These are phyloP conservation scores for Comarum palustre DNA, from an alignment of 306 rosid species.

Conservation along the genomic window DNA sequence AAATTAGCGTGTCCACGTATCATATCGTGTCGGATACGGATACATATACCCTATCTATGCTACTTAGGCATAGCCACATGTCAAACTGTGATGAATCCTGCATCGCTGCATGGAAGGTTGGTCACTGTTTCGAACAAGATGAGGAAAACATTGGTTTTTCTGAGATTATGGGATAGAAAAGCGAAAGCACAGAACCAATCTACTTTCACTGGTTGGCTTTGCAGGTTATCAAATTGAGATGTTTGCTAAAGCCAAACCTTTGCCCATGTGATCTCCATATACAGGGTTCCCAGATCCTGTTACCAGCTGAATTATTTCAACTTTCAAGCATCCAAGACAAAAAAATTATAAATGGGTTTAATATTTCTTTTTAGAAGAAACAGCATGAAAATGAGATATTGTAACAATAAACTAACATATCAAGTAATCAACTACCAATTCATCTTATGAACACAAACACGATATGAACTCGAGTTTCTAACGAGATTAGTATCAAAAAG, in stretches of 20 bases:
- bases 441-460: too few species aligned
- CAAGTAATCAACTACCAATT: too few species aligned
- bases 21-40: too few species aligned
- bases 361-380: neutral
- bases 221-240: conserved; percentile 10
- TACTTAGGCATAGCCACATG: conserved; percentile 9
- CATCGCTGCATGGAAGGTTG: neutral
- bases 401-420: neutral
- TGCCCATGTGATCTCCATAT: neutral
- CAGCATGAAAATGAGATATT: neutral
- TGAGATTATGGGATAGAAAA: neutral
- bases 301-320: neutral
- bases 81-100: neutral
- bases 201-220: conserved; percentile 4
- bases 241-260: neutral
- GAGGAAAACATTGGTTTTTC: neutral
- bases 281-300: neutral
- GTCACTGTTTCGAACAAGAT: conserved; percentile 8
- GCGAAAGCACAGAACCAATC: conserved; percentile 1
- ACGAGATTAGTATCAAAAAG: too few species aligned
- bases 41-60: too few species aligned
- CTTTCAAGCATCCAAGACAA: neutral
- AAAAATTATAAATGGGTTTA: neutral
- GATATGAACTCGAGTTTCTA: too few species aligned
- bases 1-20: too few species aligned